Base-by-base conservation (phyloP, 202 grass and related monocot genomes). In the Setaria italica region DNA sequence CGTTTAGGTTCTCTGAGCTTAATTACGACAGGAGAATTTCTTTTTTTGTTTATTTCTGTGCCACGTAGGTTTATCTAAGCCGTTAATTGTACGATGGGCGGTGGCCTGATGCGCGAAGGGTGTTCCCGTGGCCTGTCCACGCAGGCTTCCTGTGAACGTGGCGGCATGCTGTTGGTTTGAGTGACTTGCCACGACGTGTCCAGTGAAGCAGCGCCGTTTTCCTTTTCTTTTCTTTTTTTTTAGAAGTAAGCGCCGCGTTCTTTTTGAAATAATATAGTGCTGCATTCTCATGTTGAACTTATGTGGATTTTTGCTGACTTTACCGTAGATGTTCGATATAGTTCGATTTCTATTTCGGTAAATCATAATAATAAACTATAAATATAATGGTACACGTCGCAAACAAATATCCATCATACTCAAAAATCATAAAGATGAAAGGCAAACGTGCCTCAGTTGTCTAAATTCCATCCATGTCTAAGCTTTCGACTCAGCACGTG, bases 111-210 rank as follows among this genome's bases (percentile, higher is more conserved):
- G 76, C 34, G 64, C 29, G 54, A 10, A 9, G 13, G 72, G 17
- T 82, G 83, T 64, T 73, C 63, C 20, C 66, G 66, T 86, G 88
- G 84, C 48, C 6, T 11, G 81, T 76, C 62, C 64, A 58, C 45
- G 46, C 15, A 13, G 53, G 29, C 53, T 5, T 16, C 2, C 7
- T 64, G 63, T 56, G 4, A 10, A 41, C 71, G 54, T 91, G 73
- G 80, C 68, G 5, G 12, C 65, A 56, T 78, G 20, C 67, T 9
- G 50, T 90, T 86, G 74, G 74, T 66, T 39, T 20, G 14, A n/a
- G 35, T 11, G 49, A 51, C 84, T 15, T 62, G 57, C 79, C 21
- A 73, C 19, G 88, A 80, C 43, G 84, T 63, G 75, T 87, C 42
- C 37, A 14, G 6, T 10, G 33, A 3, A 41, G 39, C 6, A 41